Conservation (phyloP, 768 basidiomycete genomes). For the Dendrothele bispora region DNA sequence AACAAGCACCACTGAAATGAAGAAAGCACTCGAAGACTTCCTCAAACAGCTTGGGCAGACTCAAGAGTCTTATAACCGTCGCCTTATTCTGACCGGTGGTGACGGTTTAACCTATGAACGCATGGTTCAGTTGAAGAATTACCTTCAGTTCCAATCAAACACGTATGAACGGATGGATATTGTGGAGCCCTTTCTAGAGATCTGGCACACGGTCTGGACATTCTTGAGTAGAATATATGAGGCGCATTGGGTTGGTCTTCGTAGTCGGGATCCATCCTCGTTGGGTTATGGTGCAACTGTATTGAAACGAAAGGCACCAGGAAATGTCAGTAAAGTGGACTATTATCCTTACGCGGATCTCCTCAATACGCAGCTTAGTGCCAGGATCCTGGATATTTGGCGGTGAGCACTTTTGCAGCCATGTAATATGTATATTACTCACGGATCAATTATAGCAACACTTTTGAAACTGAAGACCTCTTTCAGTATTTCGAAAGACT, state of each 20-base stretch:
- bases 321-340: slow-evolving; percentile 16
- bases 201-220: slow-evolving; percentile 20
- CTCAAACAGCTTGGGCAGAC: slow-evolving; percentile 30
- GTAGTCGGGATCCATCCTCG: slow-evolving; percentile 13
- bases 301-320: slow-evolving; percentile 2
- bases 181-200: slow-evolving; percentile 11
- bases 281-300: slow-evolving; percentile 12
- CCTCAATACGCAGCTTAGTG: slow-evolving; percentile 7
- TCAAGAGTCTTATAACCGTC: slow-evolving; percentile 14
- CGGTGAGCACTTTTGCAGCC: slow-evolving; percentile 10
- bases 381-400: slow-evolving; percentile 19
- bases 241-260: neutral
- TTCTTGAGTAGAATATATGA: slow-evolving; percentile 15
- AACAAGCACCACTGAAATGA: slow-evolving; percentile 24
- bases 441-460: neutral
- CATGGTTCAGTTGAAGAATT: slow-evolving; percentile 7
- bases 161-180: slow-evolving; percentile 13
- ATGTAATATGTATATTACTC: neutral
- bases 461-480: neutral
- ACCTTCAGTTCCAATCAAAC: slow-evolving; percentile 15
- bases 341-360: slow-evolving; percentile 12
- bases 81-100: slow-evolving; percentile 28
- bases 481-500: neutral
- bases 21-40: slow-evolving; percentile 32
- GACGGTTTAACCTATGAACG: slow-evolving; percentile 33